These are phyloP conservation scores for Candida broadrunensis DNA, from an alignment of 805 yeast genomes.

Conservation along the genomic window DNA sequence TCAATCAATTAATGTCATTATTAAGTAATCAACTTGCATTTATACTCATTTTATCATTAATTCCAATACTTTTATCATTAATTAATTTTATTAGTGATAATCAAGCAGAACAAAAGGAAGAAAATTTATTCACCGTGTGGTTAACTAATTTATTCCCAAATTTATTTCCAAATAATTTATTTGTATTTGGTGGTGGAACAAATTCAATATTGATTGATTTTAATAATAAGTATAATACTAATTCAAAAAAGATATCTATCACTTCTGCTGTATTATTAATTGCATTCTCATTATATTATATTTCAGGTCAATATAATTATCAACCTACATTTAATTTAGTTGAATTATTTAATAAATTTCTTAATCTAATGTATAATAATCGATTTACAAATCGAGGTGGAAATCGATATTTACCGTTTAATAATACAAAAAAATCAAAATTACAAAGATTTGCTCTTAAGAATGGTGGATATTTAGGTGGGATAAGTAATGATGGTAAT, in stretches of 20 bases:
- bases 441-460: conserved; percentile 42
- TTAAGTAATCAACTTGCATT: too few relatives aligned
- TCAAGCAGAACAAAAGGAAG: too few relatives aligned
- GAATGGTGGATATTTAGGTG: conserved; percentile 78
- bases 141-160: background rate
- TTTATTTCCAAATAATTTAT: too few relatives aligned
- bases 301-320: background rate
- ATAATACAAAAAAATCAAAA: conserved; percentile 13
- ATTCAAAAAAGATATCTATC: background rate
- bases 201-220: background rate
- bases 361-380: conserved; percentile 5
- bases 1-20: too few relatives aligned
- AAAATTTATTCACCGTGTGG: background rate
- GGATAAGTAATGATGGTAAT: conserved; percentile 85
- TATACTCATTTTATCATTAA: too few relatives aligned
- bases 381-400: conserved; percentile 5
- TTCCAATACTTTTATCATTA: too few relatives aligned
- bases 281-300: conserved; percentile 1
- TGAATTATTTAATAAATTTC: conserved; percentile 6
- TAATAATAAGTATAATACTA: background rate
- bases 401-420: background rate
- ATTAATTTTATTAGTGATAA: too few relatives aligned
- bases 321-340: conserved; percentile 6
- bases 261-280: conserved; percentile 9
- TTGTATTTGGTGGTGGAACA: background rate